Evolutionary conservation across 164 flowering plant genomes (phyloP).

Genomic region (Cinnamomum micranthum): DNA sequence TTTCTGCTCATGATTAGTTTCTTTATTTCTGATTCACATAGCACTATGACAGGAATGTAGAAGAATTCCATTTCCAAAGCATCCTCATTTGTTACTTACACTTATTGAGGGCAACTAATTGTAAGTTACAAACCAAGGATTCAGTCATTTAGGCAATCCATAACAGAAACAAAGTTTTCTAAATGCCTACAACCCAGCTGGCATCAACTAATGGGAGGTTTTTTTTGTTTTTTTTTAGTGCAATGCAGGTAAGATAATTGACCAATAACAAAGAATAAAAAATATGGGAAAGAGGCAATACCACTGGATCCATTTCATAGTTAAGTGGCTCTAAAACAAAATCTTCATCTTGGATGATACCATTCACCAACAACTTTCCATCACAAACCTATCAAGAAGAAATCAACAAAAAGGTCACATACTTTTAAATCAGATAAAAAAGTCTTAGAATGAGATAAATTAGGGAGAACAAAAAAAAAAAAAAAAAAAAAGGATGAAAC

Average conservation of each 20-base stretch:
- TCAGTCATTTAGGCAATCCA: not conserved
- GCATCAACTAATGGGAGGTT: too few species aligned
- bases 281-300: conserved; percentile 6
- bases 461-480: not conserved
- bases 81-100: not conserved
- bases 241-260: not conserved
- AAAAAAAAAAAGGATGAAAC: not conserved
- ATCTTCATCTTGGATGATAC: conserved; percentile 66
- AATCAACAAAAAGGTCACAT: not conserved
- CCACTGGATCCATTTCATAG: conserved; percentile 87
- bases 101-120: not conserved
- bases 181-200: not conserved
- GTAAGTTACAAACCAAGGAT: not conserved
- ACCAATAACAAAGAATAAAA: not conserved
- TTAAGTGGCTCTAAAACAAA: conserved; percentile 80
- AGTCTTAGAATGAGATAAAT: not conserved
- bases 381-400: conserved; percentile 46
- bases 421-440: not conserved
- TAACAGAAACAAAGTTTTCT: not conserved
- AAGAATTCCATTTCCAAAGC: not conserved
- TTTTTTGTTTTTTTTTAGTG: not conserved
- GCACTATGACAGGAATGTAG: not conserved
- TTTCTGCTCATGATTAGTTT: too few species aligned
- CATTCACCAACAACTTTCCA: conserved; percentile 85
- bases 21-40: not conserved